Percentiles rank a stretch among this genome's conserved stretches.
These are phyloP conservation scores for Cerioporus squamosus DNA, from an alignment of 1,284 basidiomycete genomes.

Conservation along the genomic window DNA sequence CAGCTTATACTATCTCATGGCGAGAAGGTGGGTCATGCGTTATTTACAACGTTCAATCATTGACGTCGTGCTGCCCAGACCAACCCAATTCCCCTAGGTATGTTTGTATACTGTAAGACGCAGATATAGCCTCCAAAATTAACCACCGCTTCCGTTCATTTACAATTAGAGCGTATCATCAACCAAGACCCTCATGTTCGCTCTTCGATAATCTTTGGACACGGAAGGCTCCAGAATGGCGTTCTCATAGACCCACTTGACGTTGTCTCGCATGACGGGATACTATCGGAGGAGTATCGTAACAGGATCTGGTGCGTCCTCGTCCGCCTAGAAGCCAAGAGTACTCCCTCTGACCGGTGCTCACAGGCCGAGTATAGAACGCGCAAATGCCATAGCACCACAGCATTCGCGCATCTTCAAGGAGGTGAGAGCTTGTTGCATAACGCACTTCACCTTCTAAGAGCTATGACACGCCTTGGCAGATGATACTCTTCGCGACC, in stretches of 20 bases:
- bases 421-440: conserved; percentile 24
- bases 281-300: conserved; percentile 26
- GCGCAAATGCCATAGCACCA: conserved; percentile 41
- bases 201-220: conserved; percentile 42
- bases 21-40: background rate
- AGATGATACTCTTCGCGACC: conserved; percentile 38
- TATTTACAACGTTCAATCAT: background rate
- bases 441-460: background rate
- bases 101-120: background rate
- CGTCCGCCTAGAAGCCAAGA: background rate
- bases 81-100: conserved; percentile 47
- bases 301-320: conserved; percentile 36
- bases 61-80: conserved; percentile 30
- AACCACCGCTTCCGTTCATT: too few species aligned
- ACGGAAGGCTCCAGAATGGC: conserved; percentile 39
- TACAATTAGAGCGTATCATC: conserved; percentile 38
- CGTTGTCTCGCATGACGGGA: conserved; percentile 28
- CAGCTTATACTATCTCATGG: conserved; percentile 3
- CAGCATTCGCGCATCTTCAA: conserved; percentile 46
- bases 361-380: conserved; percentile 40
- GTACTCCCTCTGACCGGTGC: too few species aligned
- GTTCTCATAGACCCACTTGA: conserved; percentile 38
- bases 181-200: conserved; percentile 37
- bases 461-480: background rate
- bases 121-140: too few species aligned